Base-by-base conservation (phyloP, 805 yeast genomes). In the Suhomyces sp. region DNA sequence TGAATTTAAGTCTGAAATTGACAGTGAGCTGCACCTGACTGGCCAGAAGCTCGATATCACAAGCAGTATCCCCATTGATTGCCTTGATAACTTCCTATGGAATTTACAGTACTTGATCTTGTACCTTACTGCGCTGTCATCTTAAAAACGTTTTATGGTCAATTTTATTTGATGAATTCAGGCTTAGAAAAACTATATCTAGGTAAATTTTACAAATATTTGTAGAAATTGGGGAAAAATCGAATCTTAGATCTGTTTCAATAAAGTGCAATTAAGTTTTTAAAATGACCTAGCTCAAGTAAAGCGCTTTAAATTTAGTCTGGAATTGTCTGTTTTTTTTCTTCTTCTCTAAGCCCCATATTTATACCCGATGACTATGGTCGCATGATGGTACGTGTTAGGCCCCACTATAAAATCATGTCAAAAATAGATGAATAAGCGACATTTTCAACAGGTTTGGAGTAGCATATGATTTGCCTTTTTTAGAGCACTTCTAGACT, bases 1-100 rank as follows among this genome's bases (percentile, higher is more conserved):
- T 15, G 56, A 53, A 45, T 59, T 57, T 22, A 46, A 50, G 44
- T 52, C 41, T 50, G 42, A 38, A 38, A 38, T 50, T 15, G 54
- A 38, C 13, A 50, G 26, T 24, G 48, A 48, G 10, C 33, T 38
- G 15, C 44, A 51, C 27, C 53, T 48, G 19, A 26, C 55, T 15
- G 57, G 61, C 6, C 26, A 42, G n/a, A 42, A 24, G 15, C 7
- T 23, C 31, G 24, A 24, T 13, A 42, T 42, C 6, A 2, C 31
- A 12, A 48, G 49, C 29, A 51, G 46, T n/a, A 62, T 73, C 12
- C 78, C 79, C 2, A 55, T 64, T 6, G 78, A 74, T 46, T 71
- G 76, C 49, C 48, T 66, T 15, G 79, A 74, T 56, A 73, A 74
- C 53, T 66, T 73, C 44, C 58, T 74, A 52, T 75, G 79, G 79